Evolutionary conservation across 805 yeast species (phyloP).

Genomic region (Pichia scutulata): DNA sequence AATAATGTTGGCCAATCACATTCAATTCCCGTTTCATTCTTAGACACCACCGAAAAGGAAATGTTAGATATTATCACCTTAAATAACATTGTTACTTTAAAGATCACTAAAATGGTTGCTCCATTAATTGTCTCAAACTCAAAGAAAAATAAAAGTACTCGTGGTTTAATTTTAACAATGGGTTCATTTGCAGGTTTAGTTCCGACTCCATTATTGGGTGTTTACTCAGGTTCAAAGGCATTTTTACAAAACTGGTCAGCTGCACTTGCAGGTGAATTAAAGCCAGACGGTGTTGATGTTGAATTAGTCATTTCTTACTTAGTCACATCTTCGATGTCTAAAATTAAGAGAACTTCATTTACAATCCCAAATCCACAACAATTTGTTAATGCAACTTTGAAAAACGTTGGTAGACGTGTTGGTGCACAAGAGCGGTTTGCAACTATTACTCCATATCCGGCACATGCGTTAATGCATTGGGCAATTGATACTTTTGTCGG

Average conservation of each 20-base stretch:
- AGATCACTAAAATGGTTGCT: constrained; percentile 70
- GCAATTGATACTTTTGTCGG: constrained; percentile 73
- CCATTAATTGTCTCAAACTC: constrained; percentile 60
- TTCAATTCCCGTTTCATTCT: constrained; percentile 88
- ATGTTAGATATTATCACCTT: constrained; percentile 73
- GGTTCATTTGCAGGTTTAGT: constrained; percentile 94
- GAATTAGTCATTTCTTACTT: constrained; percentile 79
- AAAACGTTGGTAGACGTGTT: constrained; percentile 67
- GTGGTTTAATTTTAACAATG: constrained; percentile 84
- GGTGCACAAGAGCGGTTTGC: constrained; percentile 91
- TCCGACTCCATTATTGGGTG: constrained; percentile 88
- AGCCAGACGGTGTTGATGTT: constrained; percentile 66
- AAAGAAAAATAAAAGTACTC: constrained; percentile 30
- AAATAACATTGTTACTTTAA: constrained; percentile 77
- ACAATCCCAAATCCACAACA: constrained; percentile 74
- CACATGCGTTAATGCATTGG: constrained; percentile 90
- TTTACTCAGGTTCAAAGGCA: constrained; percentile 93
- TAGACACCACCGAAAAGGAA: constrained; percentile 70
- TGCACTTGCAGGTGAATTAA: constrained; percentile 81
- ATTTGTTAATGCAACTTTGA: constrained; percentile 70
- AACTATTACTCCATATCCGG: constrained; percentile 86
- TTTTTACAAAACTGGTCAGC: constrained; percentile 90
- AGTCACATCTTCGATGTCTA: constrained; percentile 94
- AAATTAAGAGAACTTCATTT: constrained; percentile 68
- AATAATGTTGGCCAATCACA: constrained; percentile 96